A percentile compares a stretch with the other conserved stretches of the same genome.
Conservation (phyloP, 2,329 filamentous ascomycete species). For the Hirsutella rhossiliensis region DNA sequence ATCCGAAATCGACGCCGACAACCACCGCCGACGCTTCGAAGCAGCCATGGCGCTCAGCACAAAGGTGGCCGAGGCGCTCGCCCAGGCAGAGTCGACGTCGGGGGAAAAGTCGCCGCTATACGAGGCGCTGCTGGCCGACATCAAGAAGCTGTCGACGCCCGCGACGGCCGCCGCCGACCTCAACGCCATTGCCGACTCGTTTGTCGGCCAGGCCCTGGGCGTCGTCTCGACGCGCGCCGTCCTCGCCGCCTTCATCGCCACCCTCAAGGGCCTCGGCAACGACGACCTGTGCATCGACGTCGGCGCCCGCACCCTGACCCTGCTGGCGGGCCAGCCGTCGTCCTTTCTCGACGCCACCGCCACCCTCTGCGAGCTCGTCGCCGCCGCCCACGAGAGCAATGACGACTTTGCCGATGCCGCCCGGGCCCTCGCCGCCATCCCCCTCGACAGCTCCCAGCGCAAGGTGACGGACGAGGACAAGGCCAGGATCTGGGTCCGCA, state of each 20-base stretch:
- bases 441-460: conserved; percentile 80
- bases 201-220: conserved; percentile 58
- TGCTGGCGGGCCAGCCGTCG: conserved; percentile 48
- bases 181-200: conserved; percentile 52
- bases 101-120: conserved; percentile 36
- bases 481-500: conserved; percentile 80
- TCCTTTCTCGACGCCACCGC: conserved; percentile 78
- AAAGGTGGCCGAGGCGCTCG: conserved; percentile 31
- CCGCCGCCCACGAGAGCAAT: conserved; percentile 68
- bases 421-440: conserved; percentile 66
- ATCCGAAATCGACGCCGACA: too few relatives aligned
- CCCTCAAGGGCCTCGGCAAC: conserved; percentile 48
- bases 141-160: conserved; percentile 28
- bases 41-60: conserved; percentile 17
- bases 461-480: conserved; percentile 73
- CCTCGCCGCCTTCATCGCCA: conserved; percentile 51
- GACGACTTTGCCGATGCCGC: conserved; percentile 76
- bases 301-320: conserved; percentile 58
- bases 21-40: too few relatives aligned
- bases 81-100: conserved; percentile 22
- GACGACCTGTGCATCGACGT: conserved; percentile 62
- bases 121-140: conserved; percentile 30
- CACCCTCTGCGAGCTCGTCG: conserved; percentile 66
- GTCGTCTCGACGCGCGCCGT: conserved; percentile 66
- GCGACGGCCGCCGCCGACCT: conserved; percentile 40